Evolutionary conservation across 805 yeast species (phyloP), one percentile per base, ranked within the genome.

Genomic region (Suhomyces vadensis): DNA sequence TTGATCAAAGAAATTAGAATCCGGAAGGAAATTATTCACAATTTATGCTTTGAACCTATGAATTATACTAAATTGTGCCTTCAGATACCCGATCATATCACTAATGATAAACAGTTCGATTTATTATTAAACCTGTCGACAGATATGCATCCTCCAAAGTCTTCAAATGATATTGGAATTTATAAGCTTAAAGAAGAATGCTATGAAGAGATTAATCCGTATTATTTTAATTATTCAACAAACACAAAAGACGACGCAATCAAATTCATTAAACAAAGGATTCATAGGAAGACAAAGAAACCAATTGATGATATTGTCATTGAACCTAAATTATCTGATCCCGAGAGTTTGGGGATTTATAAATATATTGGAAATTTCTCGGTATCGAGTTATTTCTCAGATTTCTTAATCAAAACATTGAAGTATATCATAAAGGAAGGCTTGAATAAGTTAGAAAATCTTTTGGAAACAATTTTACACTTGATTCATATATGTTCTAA

Each of bases 181-280:
- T 70, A 70, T 45, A 46, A 57, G 26, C 56, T 72, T 37, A 71
- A 69, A 43, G 74, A 71, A 5, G 58, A 62, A 31, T 69, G 55
- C 39, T 55, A 60, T 31, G 61, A 58, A 11, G 56, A 62, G 27
- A 53, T 71, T 4, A 71, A 74, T 46, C 96, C 97, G 0, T 91
- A 80, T 56, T 92, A 84, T 58, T 74, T 87, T 46, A 90, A 89
- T 53, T 85, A 85, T 54, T 71, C 85, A 0, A 68, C 92, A 0
- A 89, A 89, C 53, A 82, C 81, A 42, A 78, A 92, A 43, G 97
- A 89, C 43, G 97, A 89, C 47, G 92, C 95, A 5, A 84, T 86
- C 44, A 76, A 74, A 36, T 65, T 81, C 4, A 65, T 87, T 23
- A 82, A 83, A 52, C 78, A 76, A 25, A 59, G 76, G 21, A 61